Evolutionary conservation across 805 yeast genomes (phyloP), one percentile per base, ranked within the genome.

Genomic region (Zygoascus bituminiphila): DNA sequence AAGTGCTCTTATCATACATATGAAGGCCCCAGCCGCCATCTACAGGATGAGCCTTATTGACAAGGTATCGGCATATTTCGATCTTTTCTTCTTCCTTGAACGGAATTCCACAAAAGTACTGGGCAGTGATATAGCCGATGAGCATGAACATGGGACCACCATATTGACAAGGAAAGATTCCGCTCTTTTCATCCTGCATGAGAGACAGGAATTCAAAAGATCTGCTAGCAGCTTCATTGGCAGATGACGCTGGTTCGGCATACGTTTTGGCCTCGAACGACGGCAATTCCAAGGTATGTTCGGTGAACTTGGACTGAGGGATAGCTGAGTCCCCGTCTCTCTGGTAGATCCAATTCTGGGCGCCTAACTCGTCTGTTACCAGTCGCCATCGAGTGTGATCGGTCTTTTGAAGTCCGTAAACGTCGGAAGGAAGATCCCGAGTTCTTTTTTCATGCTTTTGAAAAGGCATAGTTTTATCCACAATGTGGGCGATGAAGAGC

Each of bases 1-100:
- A 93, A 0, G 99, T 93, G 7, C 93, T 81, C 63, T 91, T 93
- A 62, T 93, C 99, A 45, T 79, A 81, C 4, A 88, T 78, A 63
- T 93, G 97, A 35, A 93, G 71, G 0, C 99, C 99, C 99, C 99
- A 93, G 1, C 98, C 99, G n/a, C 99, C 99, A 65, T 93, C 98
- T 0, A 89, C 96, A 0, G 97, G 97, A 62, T 93, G 96, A 0
- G 97, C 82, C 0, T 87, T 77, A 62, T 93, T 93, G n/a, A 88
- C 86, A 15, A 93, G 67, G 61, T 89, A 93, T 51, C 98, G 73
- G 23, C 84, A 78, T 60, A 93, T 66, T 65, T 93, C 99, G 12
- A 68, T 66, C 53, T 71, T 71, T 57, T 75, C 77, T 35, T 77
- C 81, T 25, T 79, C 81, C 0, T 89, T 82, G 33, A 93, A 84